These are phyloP conservation scores for Phytophthora hibernalis DNA, from an alignment of 352 stramenopile species.

Conservation along the genomic window DNA sequence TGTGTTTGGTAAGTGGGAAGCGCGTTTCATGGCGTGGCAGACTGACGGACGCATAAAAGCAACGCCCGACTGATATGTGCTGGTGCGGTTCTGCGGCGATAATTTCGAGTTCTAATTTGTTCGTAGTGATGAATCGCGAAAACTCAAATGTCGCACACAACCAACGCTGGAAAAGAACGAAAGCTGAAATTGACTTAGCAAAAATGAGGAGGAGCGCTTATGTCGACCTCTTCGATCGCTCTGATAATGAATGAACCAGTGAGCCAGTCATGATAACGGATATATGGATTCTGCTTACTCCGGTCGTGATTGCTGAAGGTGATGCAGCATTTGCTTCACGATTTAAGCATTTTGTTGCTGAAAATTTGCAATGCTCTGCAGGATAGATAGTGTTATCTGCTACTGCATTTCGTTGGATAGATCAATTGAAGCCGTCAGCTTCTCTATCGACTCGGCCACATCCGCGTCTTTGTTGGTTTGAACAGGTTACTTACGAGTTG, in stretches of 20 bases:
- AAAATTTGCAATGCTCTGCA: not conserved
- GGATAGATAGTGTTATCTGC: not conserved
- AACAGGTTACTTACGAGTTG: not conserved
- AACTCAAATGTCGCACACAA: not conserved
- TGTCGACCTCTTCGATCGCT: not conserved
- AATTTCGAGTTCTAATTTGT: not conserved
- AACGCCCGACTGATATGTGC: slow-evolving; percentile 6
- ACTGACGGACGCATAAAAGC: not conserved
- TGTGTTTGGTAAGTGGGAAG: slow-evolving; percentile 6
- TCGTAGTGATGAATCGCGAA: not conserved
- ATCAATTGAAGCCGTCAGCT: not conserved
- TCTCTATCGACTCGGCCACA: not conserved
- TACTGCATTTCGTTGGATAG: not conserved
- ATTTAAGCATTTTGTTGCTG: not conserved
- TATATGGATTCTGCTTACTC: not conserved
- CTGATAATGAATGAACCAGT: not conserved
- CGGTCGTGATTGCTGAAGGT: not conserved
- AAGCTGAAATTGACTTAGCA: not conserved
- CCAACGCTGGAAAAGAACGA: not conserved
- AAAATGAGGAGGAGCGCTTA: not conserved
- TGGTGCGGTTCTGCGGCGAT: not conserved
- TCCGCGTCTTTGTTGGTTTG: not conserved
- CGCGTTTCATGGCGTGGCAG: not conserved
- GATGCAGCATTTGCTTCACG: not conserved
- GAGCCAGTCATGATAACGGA: too few relatives aligned